phyloP scores from a whole-genome alignment of 306 rosid species.

The Canavalia ensiformis region DNA sequence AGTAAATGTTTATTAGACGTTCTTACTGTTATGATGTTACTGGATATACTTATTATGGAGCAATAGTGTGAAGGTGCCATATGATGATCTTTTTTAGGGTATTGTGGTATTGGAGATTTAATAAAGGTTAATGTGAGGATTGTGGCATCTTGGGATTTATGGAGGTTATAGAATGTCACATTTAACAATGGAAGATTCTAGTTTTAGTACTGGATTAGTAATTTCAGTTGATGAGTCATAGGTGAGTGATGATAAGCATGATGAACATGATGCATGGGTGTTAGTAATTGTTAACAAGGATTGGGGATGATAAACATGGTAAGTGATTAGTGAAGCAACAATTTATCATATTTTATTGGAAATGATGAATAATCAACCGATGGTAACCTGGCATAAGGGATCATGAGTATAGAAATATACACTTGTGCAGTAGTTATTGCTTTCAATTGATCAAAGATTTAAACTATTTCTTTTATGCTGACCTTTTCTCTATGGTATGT shows the following conservation, averaged over 20 bases:
- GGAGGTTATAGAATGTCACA: slow-evolving; percentile 24
- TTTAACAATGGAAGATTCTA: neutral
- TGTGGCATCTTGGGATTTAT: neutral
- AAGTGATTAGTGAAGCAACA: neutral
- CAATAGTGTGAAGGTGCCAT: neutral
- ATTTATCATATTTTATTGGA: neutral
- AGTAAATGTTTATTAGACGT: slow-evolving; percentile 4
- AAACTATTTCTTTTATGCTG: neutral
- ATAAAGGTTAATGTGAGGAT: neutral
- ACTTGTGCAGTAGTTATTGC: slow-evolving; percentile 2
- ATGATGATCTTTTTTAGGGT: neutral
- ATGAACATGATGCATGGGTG: neutral
- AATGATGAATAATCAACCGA: neutral
- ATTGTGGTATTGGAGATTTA: neutral
- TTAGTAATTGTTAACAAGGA: neutral
- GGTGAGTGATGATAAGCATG: slow-evolving; percentile 24
- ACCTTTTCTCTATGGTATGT: slow-evolving; percentile 3
- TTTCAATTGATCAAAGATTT: neutral
- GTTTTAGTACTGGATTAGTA: neutral
- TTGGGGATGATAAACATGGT: neutral
- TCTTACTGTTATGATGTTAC: neutral
- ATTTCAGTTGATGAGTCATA: slow-evolving; percentile 16
- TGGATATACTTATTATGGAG: neutral
- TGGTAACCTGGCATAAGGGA: neutral
- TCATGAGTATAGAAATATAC: neutral